phyloP scores from a whole-genome alignment of 495 filamentous ascomycete genomes.

The Aspergillus affinis region DNA sequence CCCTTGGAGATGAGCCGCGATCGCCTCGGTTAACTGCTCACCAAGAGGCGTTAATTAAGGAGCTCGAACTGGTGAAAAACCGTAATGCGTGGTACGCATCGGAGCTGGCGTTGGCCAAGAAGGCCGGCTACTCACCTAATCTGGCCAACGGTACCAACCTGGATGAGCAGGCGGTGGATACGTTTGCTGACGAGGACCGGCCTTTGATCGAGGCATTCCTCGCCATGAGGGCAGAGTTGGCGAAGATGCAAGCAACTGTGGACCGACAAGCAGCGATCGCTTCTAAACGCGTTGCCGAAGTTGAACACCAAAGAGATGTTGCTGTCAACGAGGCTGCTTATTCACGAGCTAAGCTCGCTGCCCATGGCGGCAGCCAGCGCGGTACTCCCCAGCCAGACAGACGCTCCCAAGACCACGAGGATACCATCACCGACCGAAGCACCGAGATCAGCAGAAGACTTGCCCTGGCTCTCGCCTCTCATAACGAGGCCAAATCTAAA shows the following conservation, averaged over 20 bases:
- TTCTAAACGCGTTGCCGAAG: conserved; percentile 84
- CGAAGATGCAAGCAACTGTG: conserved; percentile 73
- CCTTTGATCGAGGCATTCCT: conserved; percentile 91
- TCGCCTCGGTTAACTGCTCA: conserved; percentile 47
- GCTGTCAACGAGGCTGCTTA: conserved; percentile 92
- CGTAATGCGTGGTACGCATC: conserved; percentile 97
- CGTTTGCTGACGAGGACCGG: conserved; percentile 84
- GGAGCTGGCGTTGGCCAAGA: conserved; percentile 84
- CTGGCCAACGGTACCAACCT: conserved; percentile 69
- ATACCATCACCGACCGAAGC: conserved; percentile 60
- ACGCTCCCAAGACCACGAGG: conserved; percentile 53
- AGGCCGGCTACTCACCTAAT: conserved; percentile 80
- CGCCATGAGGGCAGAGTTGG: conserved; percentile 81
- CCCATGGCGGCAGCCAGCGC: conserved; percentile 68
- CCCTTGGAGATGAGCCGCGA: conserved; percentile 42
- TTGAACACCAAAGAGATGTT: conserved; percentile 88
- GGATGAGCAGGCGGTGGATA: conserved; percentile 72
- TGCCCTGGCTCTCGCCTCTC: conserved; percentile 72
- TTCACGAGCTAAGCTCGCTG: conserved; percentile 88
- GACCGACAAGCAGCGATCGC: conserved; percentile 81
- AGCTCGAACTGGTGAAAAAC: conserved; percentile 77
- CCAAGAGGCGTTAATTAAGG: conserved; percentile 64
- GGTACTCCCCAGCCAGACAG: conserved; percentile 70
- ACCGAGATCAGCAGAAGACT: conserved; percentile 79
- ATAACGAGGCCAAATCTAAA: conserved; percentile 71